These are phyloP conservation scores for Globisporangium apiculatum DNA, from an alignment of 352 stramenopile species.

Conservation along the genomic window DNA sequence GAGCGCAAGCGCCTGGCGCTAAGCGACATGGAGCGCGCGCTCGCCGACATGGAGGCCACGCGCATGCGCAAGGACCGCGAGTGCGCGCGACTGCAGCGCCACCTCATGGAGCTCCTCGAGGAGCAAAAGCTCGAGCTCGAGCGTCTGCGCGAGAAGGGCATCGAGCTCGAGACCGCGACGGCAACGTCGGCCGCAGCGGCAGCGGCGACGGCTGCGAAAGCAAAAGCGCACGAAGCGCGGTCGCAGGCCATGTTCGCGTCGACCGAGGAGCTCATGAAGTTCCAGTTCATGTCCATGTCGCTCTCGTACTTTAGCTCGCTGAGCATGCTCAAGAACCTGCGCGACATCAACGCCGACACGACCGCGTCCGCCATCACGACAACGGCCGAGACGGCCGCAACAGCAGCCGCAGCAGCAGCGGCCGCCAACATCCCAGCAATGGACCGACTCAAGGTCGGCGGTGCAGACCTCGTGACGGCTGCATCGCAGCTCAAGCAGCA, in stretches of 20 bases:
- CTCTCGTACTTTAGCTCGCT: constrained; percentile 93
- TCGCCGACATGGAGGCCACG: constrained; percentile 91
- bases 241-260: constrained; percentile 90
- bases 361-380: constrained; percentile 81
- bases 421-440: constrained; percentile 86
- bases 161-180: constrained; percentile 88
- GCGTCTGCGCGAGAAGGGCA: constrained; percentile 84
- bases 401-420: constrained; percentile 74
- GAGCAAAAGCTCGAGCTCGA: constrained; percentile 93
- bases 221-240: constrained; percentile 87
- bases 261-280: constrained; percentile 95
- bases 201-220: constrained; percentile 84
- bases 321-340: constrained; percentile 92
- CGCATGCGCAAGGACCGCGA: constrained; percentile 90
- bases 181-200: constrained; percentile 89
- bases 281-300: constrained; percentile 96
- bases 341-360: constrained; percentile 92
- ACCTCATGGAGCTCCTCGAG: constrained; percentile 91
- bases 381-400: constrained; percentile 85
- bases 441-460: constrained; percentile 56
- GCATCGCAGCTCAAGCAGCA: constrained; percentile 68
- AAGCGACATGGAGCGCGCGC: constrained; percentile 69
- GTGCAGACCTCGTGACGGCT: constrained; percentile 49
- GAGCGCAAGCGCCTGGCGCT: constrained; percentile 83
- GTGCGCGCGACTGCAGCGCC: constrained; percentile 88